A percentile compares a stretch with the other conserved stretches of the same genome.
Conservation (phyloP, 2,329 filamentous ascomycete species). For the Botryosphaeria dothidea region DNA sequence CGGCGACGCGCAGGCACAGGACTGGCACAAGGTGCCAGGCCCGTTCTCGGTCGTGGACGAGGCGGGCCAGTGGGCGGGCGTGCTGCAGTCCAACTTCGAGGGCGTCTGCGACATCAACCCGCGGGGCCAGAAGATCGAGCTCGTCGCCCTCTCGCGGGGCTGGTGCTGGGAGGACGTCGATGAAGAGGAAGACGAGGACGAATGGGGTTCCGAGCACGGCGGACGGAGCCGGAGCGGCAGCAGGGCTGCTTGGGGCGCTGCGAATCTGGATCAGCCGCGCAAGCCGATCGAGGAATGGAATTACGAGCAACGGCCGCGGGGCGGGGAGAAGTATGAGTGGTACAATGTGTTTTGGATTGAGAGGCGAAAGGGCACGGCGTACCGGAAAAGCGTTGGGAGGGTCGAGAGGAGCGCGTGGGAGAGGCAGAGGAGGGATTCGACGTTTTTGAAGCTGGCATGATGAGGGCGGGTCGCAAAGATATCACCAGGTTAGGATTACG, state of each 20-base stretch:
- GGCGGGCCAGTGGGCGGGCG: neutral
- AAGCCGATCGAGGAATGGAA: slow-evolving; percentile 17
- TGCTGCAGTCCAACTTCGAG: slow-evolving; percentile 10
- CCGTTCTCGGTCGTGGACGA: slow-evolving; percentile 9
- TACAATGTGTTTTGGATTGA: slow-evolving; percentile 18
- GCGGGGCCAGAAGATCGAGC: neutral
- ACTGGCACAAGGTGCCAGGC: neutral
- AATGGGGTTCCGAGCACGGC: no score
- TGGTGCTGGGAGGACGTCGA: slow-evolving; percentile 6
- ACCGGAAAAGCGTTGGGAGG: slow-evolving; percentile 10
- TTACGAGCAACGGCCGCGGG: neutral
- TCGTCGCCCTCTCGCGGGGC: slow-evolving; percentile 1
- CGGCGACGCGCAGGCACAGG: neutral
- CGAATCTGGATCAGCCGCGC: neutral
- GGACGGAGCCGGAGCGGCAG: neutral
- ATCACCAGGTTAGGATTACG: neutral
- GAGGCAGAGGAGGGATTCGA: neutral
- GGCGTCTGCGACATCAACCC: neutral
- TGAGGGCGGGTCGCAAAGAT: neutral
- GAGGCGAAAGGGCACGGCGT: slow-evolving; percentile 8
- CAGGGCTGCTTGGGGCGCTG: neutral
- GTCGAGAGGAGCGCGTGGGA: slow-evolving; percentile 18
- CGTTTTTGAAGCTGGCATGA: slow-evolving; percentile 11
- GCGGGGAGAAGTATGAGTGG: slow-evolving; percentile 11
- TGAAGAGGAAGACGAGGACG: neutral